Percentiles rank a stretch among this genome's conserved stretches.
phyloP scores from a whole-genome alignment of 345 rosid species.

The Populus davidiana region DNA sequence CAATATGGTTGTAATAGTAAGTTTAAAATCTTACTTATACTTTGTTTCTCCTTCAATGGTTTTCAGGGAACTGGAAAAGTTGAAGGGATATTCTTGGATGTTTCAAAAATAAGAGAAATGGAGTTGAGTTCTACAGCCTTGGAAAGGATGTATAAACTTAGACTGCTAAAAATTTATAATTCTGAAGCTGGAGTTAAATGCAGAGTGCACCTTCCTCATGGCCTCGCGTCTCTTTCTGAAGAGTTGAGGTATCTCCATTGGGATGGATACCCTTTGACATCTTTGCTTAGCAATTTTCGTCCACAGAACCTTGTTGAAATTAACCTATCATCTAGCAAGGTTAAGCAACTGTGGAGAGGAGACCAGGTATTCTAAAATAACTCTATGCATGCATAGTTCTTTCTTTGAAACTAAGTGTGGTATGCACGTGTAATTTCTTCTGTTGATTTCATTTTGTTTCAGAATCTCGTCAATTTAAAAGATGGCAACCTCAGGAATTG shows the following conservation, averaged over 20 bases:
- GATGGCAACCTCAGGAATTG: background rate
- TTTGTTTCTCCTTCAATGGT: too few species aligned
- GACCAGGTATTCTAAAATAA: background rate
- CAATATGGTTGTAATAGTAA: background rate
- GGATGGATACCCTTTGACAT: constrained; percentile 5
- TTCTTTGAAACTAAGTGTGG: too few species aligned
- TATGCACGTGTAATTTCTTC: too few species aligned
- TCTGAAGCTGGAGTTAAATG: background rate
- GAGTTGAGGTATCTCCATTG: constrained; percentile 17
- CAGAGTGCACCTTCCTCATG: background rate
- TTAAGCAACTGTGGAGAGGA: constrained; percentile 10
- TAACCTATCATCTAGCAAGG: background rate
- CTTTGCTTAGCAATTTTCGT: constrained; percentile 1
- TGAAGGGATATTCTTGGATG: background rate
- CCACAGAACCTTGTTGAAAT: constrained; percentile 9
- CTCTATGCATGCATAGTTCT: too few species aligned
- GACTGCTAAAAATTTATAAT: background rate
- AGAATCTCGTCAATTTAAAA: constrained; percentile 11
- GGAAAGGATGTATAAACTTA: background rate
- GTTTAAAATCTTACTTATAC: background rate
- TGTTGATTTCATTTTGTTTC: background rate
- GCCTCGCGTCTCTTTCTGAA: background rate
- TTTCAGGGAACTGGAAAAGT: background rate
- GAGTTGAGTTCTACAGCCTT: background rate
- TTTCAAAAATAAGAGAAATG: background rate